Conservation (phyloP, 23 red algal species). For the Pyropia haitanensis region DNA sequence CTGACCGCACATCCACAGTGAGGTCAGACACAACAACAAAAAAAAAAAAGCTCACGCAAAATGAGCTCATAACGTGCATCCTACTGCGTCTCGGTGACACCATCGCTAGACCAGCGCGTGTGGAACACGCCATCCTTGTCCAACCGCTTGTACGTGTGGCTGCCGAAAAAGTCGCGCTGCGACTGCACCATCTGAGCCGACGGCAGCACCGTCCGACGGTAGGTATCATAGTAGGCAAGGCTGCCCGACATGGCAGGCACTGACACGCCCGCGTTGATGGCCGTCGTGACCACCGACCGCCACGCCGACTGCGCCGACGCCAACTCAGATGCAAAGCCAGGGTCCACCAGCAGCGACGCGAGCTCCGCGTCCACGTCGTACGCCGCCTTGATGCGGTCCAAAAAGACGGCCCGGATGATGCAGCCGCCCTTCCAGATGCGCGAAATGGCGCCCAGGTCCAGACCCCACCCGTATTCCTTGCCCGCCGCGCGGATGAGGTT, state of each 20-base stretch:
- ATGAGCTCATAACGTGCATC: not conserved
- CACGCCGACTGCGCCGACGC: slow-evolving; percentile 53
- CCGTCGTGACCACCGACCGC: slow-evolving; percentile 50
- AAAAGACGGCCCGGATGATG: slow-evolving; percentile 93
- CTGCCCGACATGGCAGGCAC: slow-evolving; percentile 60
- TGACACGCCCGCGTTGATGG: slow-evolving; percentile 57
- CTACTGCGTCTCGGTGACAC: slow-evolving; percentile 50
- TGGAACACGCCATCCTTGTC: slow-evolving; percentile 88
- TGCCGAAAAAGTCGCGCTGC: slow-evolving; percentile 98
- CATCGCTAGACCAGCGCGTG: slow-evolving; percentile 80
- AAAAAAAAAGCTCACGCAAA: not conserved
- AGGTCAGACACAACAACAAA: too few relatives aligned
- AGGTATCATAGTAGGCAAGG: slow-evolving; percentile 89
- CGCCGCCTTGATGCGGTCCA: slow-evolving; percentile 93
- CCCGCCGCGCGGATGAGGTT: slow-evolving; percentile 72
- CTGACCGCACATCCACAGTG: too few relatives aligned
- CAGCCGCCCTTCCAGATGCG: slow-evolving; percentile 99
- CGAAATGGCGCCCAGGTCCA: slow-evolving; percentile 80
- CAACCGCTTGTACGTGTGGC: slow-evolving; percentile 83
- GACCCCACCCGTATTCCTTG: slow-evolving; percentile 64
- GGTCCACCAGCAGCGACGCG: slow-evolving; percentile 65
- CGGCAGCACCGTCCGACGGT: slow-evolving; percentile 62
- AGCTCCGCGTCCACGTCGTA: slow-evolving; percentile 66
- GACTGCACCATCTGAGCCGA: slow-evolving; percentile 87
- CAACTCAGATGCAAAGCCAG: slow-evolving; percentile 71